Conservation (phyloP, 2,329 filamentous ascomycete genomes). For the Aspergillus novoparasiticus region DNA sequence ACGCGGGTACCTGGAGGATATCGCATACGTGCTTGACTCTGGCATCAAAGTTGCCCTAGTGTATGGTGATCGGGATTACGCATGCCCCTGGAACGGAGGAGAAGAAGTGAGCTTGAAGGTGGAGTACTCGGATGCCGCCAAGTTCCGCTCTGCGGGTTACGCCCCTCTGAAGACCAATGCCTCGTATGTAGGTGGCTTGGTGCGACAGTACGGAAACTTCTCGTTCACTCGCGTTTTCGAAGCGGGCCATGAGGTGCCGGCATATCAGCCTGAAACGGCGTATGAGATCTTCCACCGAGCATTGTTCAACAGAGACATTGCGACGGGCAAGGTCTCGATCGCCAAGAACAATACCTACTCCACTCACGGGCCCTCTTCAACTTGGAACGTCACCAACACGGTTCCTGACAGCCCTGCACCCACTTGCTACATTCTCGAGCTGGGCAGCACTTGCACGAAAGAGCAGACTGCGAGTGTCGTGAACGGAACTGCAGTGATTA, state of each 20-base stretch:
- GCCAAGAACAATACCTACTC: conserved; percentile 38
- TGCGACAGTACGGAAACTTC: conserved; percentile 52
- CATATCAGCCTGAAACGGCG: conserved; percentile 58
- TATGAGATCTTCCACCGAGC: conserved; percentile 58
- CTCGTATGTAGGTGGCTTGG: conserved; percentile 48
- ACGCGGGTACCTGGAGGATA: conserved; percentile 38
- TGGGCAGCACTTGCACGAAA: conserved; percentile 45
- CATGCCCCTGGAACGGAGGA: conserved; percentile 61
- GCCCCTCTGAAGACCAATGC: conserved; percentile 45
- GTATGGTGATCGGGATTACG: conserved; percentile 62
- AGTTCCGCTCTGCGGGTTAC: conserved; percentile 56
- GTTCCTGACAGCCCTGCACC: conserved; percentile 43
- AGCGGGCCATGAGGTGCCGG: conserved; percentile 53
- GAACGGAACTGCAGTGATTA: conserved; percentile 50
- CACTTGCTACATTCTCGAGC: conserved; percentile 49
- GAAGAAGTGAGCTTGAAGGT: conserved; percentile 55
- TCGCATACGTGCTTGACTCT: conserved; percentile 56
- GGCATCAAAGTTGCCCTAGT: conserved; percentile 60
- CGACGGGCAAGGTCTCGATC: conserved; percentile 54
- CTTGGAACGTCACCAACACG: conserved; percentile 50
- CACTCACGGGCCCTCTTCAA: conserved; percentile 42
- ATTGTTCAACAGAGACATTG: conserved; percentile 55
- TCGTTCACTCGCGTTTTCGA: conserved; percentile 53
- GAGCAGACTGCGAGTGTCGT: conserved; percentile 47
- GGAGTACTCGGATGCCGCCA: conserved; percentile 45